Conservation (phyloP, 2,329 filamentous ascomycete species). For the Stagonosporopsis rhizophila region DNA sequence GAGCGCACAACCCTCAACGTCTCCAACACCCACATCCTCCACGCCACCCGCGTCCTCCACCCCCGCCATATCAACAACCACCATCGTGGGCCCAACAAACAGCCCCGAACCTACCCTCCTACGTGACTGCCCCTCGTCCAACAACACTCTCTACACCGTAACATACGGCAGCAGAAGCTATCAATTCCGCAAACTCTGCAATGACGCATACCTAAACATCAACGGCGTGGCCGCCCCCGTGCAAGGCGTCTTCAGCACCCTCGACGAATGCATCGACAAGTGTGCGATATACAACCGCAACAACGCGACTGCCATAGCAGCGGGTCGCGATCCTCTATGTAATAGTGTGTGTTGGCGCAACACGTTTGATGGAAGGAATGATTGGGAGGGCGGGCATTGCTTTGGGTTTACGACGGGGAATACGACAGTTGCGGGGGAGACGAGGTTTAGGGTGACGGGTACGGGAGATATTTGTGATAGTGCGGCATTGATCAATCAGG, state of each 20-base stretch:
- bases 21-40: slow-evolving; percentile 1
- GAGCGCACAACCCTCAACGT: not conserved
- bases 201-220: slow-evolving; percentile 13
- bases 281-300: slow-evolving; percentile 23
- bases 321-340: slow-evolving; percentile 10
- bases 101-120: slow-evolving; percentile 17
- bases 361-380: slow-evolving; percentile 23
- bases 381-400: slow-evolving; percentile 23
- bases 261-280: slow-evolving; percentile 23
- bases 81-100: slow-evolving; percentile 17
- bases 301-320: slow-evolving; percentile 17
- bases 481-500: slow-evolving; percentile 19
- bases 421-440: slow-evolving; percentile 12
- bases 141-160: slow-evolving; percentile 21
- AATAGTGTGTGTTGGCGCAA: slow-evolving; percentile 26
- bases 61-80: slow-evolving; percentile 3
- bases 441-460: slow-evolving; percentile 4
- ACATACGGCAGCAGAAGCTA: slow-evolving; percentile 14
- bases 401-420: slow-evolving; percentile 23
- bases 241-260: slow-evolving; percentile 1
- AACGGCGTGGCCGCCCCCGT: slow-evolving; percentile 8
- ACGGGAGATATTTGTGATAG: slow-evolving; percentile 24
- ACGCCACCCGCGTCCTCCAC: slow-evolving; percentile 8
- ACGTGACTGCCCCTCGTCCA: slow-evolving; percentile 26
- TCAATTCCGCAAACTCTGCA: slow-evolving; percentile 21